Percentiles rank a stretch among this genome's conserved stretches.
These are phyloP conservation scores for Termitomyces sp. DNA, from an alignment of 768 basidiomycete species.

Conservation along the genomic window DNA sequence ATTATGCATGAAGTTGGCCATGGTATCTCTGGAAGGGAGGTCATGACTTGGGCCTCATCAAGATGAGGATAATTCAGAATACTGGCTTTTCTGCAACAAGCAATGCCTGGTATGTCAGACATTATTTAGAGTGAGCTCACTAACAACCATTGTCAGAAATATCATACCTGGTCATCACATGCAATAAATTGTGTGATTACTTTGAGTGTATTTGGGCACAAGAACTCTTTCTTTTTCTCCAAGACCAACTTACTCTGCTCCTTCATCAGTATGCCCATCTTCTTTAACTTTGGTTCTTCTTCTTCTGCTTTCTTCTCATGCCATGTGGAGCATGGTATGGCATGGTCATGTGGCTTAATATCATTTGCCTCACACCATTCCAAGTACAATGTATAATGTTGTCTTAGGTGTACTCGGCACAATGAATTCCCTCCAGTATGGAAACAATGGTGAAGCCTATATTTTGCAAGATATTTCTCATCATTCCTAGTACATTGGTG, in stretches of 20 bases:
- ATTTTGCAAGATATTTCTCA: too few species aligned
- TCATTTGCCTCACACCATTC: not conserved
- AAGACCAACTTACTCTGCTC: not conserved
- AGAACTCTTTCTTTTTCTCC: not conserved
- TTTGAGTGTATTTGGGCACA: not conserved
- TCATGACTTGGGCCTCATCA: not conserved
- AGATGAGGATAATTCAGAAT: not conserved
- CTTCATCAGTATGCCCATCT: too few species aligned
- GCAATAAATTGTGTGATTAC: not conserved
- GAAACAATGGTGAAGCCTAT: too few species aligned
- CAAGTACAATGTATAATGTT: not conserved
- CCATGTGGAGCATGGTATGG: not conserved
- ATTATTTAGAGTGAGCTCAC: too few species aligned
- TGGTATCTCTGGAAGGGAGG: not conserved
- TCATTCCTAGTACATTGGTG: too few species aligned
- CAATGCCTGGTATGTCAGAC: not conserved
- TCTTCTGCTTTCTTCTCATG: not conserved
- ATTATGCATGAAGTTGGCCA: not conserved
- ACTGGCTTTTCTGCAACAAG: not conserved
- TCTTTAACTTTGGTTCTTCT: too few species aligned
- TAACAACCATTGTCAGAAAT: too few species aligned
- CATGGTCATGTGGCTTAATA: not conserved
- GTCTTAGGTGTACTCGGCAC: too few species aligned
- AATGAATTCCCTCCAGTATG: too few species aligned
- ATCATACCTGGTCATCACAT: not conserved